Percentiles rank a stretch among this genome's conserved stretches.
These are phyloP conservation scores for Rhazya stricta DNA, from an alignment of 257 asterid species.

Conservation along the genomic window DNA sequence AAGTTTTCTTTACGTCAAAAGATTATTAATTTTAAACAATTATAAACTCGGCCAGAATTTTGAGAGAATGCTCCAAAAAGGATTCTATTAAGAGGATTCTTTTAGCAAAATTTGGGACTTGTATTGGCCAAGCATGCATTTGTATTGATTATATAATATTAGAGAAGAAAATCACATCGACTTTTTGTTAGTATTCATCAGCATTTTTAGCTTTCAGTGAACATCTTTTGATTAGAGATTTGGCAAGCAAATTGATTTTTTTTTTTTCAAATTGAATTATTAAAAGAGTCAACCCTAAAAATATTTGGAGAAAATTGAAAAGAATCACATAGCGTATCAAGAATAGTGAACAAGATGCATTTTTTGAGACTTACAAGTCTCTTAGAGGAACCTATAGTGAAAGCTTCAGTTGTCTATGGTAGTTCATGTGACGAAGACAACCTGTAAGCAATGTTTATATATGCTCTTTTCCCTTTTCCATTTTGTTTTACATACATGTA, in stretches of 20 bases:
- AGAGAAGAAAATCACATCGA: slow-evolving; percentile 40
- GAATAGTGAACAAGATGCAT: slow-evolving; percentile 49
- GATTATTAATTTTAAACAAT: too few relatives aligned
- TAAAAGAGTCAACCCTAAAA: slow-evolving; percentile 29
- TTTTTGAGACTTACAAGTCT: slow-evolving; percentile 43
- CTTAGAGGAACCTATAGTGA: slow-evolving; percentile 49
- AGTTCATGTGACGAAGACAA: slow-evolving; percentile 55
- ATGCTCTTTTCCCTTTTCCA: too few relatives aligned
- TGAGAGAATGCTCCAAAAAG: too few relatives aligned
- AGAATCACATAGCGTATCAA: slow-evolving; percentile 37
- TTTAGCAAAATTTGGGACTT: slow-evolving; percentile 63
- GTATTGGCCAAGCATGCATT: slow-evolving; percentile 86
- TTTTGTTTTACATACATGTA: too few relatives aligned
- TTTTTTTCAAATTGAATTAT: slow-evolving; percentile 43
- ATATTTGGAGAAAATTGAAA: slow-evolving; percentile 60
- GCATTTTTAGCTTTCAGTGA: too few relatives aligned
- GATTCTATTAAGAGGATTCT: slow-evolving; percentile 62
- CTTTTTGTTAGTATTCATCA: too few relatives aligned
- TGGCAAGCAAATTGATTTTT: too few relatives aligned
- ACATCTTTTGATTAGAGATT: too few relatives aligned
- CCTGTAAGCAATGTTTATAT: slow-evolving; percentile 37
- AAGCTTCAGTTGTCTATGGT: slow-evolving; percentile 49
- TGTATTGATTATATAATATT: slow-evolving; percentile 66
- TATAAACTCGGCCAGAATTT: too few relatives aligned
- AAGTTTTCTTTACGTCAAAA: too few relatives aligned